Base-by-base conservation (phyloP, 1,284 basidiomycete species). In the Puccinia triticina region DNA sequence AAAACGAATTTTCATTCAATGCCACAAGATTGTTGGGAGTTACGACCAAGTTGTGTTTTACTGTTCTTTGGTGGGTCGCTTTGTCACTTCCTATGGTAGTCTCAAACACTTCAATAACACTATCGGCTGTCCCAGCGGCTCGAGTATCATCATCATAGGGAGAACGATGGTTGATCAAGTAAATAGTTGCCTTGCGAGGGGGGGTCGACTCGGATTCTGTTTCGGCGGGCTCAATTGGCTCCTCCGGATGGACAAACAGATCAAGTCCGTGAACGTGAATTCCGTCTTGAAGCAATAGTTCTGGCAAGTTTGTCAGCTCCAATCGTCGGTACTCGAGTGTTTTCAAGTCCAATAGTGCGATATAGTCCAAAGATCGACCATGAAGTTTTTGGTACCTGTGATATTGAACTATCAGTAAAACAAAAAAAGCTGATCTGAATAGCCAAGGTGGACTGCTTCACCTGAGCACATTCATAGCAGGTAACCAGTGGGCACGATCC, bases 21-120 rank as follows among this genome's bases (percentile, higher is more conserved):
- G 48, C 81, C 29, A 82, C 61, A 16, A 82, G 73, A 37, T 82
- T 82, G 59, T 82, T 82, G 16, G 81, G 81, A n/a, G 73, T 69
- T 10, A 76, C 34, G 40, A 82, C 43, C 50, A 82, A 66, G 1
- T 64, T 37, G 55, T 82, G 61, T 34, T 53, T 12, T 29, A 82
- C 57, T 18, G 81, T 82, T 57, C 26, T 76, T 34, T 43, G 72
- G 29, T 76, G 66, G 18, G 43, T 59, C 21, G 81, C 81, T 34
- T 77, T 32, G 21, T 23, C 40, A 55, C 34, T 69, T 23, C 81
- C 81, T 12, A 82, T 59, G 48, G 37, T 21, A 16, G 81, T 82
- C 29, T 82, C 61, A 69, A 82, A 77, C 14, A 82, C 81, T 59
- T 82, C 81, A 10, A 82, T 76, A 34, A 76, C 73, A 71, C 79